phyloP scores from a whole-genome alignment of 106 monocot genomes.

The Iris macrosiphon region DNA sequence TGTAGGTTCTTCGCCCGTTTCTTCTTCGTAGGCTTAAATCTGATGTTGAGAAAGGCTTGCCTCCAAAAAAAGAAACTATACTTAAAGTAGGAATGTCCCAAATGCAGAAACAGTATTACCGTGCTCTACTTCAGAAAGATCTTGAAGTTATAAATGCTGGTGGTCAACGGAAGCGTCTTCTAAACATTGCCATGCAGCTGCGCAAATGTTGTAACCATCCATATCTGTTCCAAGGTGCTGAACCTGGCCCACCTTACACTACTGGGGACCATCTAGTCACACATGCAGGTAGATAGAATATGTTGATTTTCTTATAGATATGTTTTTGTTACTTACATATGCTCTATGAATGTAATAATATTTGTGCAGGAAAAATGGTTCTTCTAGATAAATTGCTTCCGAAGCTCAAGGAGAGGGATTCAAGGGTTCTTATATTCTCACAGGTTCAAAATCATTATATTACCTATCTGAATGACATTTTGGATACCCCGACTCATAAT shows the following conservation, averaged over 20 bases:
- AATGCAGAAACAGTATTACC: conserved; percentile 81
- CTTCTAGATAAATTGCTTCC: conserved; percentile 81
- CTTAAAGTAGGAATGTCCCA: conserved; percentile 91
- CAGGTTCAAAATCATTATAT: conserved; percentile 34
- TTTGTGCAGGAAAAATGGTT: conserved; percentile 91
- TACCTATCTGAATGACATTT: conserved; percentile 2
- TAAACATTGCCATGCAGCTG: conserved; percentile 81
- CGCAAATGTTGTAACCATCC: conserved; percentile 87
- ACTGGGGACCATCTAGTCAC: conserved; percentile 75
- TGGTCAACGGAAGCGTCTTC: conserved; percentile 72
- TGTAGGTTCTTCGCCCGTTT: conserved; percentile 68
- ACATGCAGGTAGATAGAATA: conserved; percentile 38
- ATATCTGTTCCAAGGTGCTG: conserved; percentile 85
- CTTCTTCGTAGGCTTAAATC: conserved; percentile 71
- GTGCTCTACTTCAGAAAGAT: conserved; percentile 83
- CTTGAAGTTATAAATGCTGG: conserved; percentile 84
- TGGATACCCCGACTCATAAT: too few species aligned
- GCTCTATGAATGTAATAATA: too few species aligned
- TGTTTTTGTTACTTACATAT: too few species aligned
- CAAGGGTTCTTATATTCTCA: conserved; percentile 80
- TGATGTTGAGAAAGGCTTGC: conserved; percentile 80
- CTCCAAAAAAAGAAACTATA: conserved; percentile 83
- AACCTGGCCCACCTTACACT: conserved; percentile 80
- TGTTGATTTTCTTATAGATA: neutral
- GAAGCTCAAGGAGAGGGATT: conserved; percentile 73